Evolutionary conservation across 208 protist species (phyloP).

Genomic region (Leptomonas seymouri): DNA sequence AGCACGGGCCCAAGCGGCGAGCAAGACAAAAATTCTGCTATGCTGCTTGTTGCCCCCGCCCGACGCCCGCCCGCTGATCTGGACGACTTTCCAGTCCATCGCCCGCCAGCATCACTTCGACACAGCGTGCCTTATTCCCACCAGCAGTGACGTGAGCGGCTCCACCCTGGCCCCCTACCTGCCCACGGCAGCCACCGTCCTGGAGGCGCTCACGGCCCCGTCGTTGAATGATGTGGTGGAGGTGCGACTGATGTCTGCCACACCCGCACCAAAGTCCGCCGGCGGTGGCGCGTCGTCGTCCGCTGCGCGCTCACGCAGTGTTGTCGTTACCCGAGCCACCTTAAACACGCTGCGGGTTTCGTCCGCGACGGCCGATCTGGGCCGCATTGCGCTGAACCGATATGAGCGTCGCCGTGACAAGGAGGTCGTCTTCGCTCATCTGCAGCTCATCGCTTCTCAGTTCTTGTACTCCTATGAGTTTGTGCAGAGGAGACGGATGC

Average conservation of each 20-base stretch:
- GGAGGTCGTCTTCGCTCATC: slow-evolving; percentile 44
- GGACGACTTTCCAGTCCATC: slow-evolving; percentile 38
- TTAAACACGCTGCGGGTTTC: slow-evolving; percentile 13
- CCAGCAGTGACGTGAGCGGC: not conserved
- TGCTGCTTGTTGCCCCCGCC: slow-evolving; percentile 44
- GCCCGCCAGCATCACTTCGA: slow-evolving; percentile 42
- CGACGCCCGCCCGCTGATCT: slow-evolving; percentile 48
- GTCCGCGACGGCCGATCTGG: slow-evolving; percentile 14
- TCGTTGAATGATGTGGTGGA: slow-evolving; percentile 37
- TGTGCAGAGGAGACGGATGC: slow-evolving; percentile 18
- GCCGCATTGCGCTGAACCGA: slow-evolving; percentile 33
- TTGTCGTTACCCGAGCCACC: slow-evolving; percentile 8
- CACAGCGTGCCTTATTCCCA: slow-evolving; percentile 14
- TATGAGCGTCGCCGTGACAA: slow-evolving; percentile 46
- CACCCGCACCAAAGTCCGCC: not conserved
- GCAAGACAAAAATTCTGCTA: slow-evolving; percentile 32
- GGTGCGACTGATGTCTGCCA: slow-evolving; percentile 18
- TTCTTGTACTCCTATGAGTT: slow-evolving; percentile 41
- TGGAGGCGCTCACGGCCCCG: slow-evolving; percentile 9
- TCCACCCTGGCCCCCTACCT: not conserved
- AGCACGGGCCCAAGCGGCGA: not conserved
- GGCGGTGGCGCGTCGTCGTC: not conserved
- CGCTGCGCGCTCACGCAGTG: slow-evolving; percentile 13
- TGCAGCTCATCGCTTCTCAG: slow-evolving; percentile 40
- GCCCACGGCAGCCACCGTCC: slow-evolving; percentile 18